A percentile compares a stretch with the other conserved stretches of the same genome.
Conservation (phyloP, 148 eudicot genomes). For the Spergularia bocconei region DNA sequence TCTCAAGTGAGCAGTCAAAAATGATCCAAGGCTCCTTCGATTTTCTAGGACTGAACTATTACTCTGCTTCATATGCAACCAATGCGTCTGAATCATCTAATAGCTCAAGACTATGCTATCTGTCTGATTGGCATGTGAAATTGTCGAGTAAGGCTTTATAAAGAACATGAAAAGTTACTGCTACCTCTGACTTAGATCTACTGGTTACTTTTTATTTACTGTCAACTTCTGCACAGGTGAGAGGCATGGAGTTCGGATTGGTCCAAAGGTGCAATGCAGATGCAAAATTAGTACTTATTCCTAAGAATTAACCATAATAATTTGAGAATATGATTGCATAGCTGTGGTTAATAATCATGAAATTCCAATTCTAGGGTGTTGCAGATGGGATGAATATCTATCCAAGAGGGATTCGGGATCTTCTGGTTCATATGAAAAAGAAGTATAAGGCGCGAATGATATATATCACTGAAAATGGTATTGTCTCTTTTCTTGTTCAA, state of each 20-base stretch:
- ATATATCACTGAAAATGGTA: constrained; percentile 41
- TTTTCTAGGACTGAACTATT: constrained; percentile 40
- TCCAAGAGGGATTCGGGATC: constrained; percentile 31
- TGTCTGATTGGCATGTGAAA: constrained; percentile 25
- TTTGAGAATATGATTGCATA: background rate
- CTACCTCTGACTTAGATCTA: background rate
- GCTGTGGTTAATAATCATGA: background rate
- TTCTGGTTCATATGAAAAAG: constrained; percentile 24
- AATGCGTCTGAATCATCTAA: constrained; percentile 3
- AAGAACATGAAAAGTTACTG: background rate
- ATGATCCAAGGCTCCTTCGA: constrained; percentile 35
- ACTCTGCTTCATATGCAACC: constrained; percentile 30
- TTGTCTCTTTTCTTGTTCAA: background rate
- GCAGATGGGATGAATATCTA: constrained; percentile 20
- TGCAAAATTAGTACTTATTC: background rate
- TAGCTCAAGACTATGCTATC: constrained; percentile 22
- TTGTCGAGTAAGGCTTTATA: background rate
- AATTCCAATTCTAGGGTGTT: constrained; percentile 21
- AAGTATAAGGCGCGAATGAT: constrained; percentile 24
- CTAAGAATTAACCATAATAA: background rate
- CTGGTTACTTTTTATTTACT: background rate
- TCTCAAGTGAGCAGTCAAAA: constrained; percentile 28
- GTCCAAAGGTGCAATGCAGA: constrained; percentile 25
- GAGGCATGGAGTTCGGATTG: constrained; percentile 28
- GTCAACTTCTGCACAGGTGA: constrained; percentile 16